phyloP scores from a whole-genome alignment of 2,329 filamentous ascomycete genomes.

The Lizonia empirigonia region DNA sequence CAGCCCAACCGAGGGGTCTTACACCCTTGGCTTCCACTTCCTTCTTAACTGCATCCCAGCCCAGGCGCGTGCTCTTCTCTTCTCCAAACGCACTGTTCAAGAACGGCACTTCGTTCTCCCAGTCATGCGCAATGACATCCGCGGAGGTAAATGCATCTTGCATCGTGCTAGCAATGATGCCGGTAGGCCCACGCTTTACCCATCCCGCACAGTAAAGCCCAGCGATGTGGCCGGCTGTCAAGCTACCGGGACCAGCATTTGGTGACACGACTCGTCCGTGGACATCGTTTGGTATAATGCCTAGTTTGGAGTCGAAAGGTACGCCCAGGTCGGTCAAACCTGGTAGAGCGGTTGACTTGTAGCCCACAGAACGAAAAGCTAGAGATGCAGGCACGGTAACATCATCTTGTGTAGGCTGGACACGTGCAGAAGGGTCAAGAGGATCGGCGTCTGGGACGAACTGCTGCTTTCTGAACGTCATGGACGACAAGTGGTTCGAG shows the following conservation, averaged over 20 bases:
- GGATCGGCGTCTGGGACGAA: conserved; percentile 48
- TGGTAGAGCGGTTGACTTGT: conserved; percentile 77
- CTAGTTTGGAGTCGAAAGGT: conserved; percentile 74
- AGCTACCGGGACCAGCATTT: conserved; percentile 41
- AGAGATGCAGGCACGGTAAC: conserved; percentile 68
- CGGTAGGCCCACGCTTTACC: conserved; percentile 94
- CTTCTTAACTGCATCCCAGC: conserved; percentile 77
- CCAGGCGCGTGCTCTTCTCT: conserved; percentile 54
- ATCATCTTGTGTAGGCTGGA: conserved; percentile 51
- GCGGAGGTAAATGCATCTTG: conserved; percentile 89
- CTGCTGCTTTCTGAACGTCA: conserved; percentile 66
- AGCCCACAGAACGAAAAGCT: conserved; percentile 94
- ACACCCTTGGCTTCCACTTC: conserved; percentile 64
- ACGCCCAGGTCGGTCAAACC: conserved; percentile 77
- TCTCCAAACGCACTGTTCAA: conserved; percentile 50
- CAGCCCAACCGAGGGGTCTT: conserved; percentile 75
- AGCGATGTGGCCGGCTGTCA: conserved; percentile 60
- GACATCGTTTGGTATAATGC: conserved; percentile 82
- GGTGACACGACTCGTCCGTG: conserved; percentile 70
- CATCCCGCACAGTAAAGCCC: conserved; percentile 93
- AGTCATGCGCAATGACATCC: conserved; percentile 82
- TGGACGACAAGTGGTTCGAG: conserved; percentile 61
- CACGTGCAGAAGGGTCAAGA: conserved; percentile 59
- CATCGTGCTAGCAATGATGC: conserved; percentile 96
- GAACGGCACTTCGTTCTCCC: conserved; percentile 59